Base-by-base conservation (phyloP, 1,284 basidiomycete species). In the Papiliotrema laurentii region DNA sequence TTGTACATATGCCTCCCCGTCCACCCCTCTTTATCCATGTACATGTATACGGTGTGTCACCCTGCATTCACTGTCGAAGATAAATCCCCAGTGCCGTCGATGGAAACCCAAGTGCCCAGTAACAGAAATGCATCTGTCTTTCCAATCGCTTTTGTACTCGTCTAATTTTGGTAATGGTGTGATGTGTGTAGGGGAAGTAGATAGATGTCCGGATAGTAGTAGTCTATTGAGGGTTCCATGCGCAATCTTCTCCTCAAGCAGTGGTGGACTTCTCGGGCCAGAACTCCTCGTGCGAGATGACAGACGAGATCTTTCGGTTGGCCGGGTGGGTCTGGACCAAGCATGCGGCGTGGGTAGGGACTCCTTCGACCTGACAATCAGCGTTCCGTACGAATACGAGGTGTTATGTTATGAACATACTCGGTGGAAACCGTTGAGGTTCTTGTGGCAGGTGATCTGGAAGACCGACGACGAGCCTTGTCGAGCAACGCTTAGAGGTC, bases 401-500 rank as follows among this genome's bases (percentile, higher is more conserved):
- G 5, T 38, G 24, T 14, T 11, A 9, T 27, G 27, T 37, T 43
- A 13, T 19, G 13, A 22, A 49, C 59, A 34, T 50, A 77, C 83
- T 47, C 93, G 86, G 71, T 90, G 89, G 78, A 85, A 93, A 3
- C 86, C 91, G 70, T 97, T 97, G 59, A 97, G 75, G 80, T 97
- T 97, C 79, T 98, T 97, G 80, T 97, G 91, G 58, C 93, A 76
- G 2, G 91, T 96, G 66, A 98, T 84, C 77, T 97, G 92, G 86
- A 93, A 96, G 38, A 94, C 85, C 0, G 89, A 88, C 9, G 85
- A 83, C 22, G 84, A 79, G 30, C 92, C 92, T 78, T 96, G 87
- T 39, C 43, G 55, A 46, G 39, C 55, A 55, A 50, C 49, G 40
- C 55, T 58, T 27, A 1, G 25, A 33, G 18, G 7, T n/a, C 31